Percentiles rank a stretch among this genome's conserved stretches.
These are phyloP conservation scores for Eimeria acervulina DNA, from an alignment of 169 alveolate genomes.

Conservation along the genomic window DNA sequence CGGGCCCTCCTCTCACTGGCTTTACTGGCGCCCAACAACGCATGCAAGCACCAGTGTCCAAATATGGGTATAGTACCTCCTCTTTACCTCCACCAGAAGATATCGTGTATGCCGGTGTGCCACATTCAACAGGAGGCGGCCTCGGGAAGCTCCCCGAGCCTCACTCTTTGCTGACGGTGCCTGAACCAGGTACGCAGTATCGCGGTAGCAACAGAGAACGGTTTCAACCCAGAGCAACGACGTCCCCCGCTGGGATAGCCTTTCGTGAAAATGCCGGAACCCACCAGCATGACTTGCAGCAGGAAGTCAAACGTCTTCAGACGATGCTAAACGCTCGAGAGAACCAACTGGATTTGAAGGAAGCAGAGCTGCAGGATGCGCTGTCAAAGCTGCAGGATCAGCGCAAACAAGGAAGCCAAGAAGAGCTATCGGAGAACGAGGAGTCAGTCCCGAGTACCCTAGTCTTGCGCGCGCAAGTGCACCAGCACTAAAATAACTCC, in stretches of 20 bases:
- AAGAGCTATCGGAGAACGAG: neutral
- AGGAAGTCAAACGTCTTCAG: conserved; percentile 52
- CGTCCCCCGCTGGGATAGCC: conserved; percentile 15
- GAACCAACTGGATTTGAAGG: conserved; percentile 43
- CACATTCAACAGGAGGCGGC: neutral
- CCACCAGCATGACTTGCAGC: conserved; percentile 1
- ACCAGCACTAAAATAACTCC: neutral
- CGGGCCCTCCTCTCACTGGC: neutral
- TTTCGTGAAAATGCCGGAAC: neutral
- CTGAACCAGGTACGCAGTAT: conserved; percentile 60
- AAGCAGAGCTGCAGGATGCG: conserved; percentile 64
- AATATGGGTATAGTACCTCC: neutral
- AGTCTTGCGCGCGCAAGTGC: neutral
- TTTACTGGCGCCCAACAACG: neutral
- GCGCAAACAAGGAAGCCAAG: conserved; percentile 28
- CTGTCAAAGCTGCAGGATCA: conserved; percentile 20
- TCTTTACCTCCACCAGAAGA: neutral
- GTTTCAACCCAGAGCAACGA: conserved; percentile 25
- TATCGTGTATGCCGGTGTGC: neutral
- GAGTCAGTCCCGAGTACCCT: conserved; percentile 20
- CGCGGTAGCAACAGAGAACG: conserved; percentile 34
- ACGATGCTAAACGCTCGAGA: conserved; percentile 45
- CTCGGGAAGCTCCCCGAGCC: conserved; percentile 29
- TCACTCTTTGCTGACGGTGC: neutral
- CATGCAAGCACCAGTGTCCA: conserved; percentile 8